Percentiles rank a stretch among this genome's conserved stretches.
These are phyloP conservation scores for Sclerotinia glacialis DNA, from an alignment of 2,329 filamentous ascomycete species.

Conservation along the genomic window DNA sequence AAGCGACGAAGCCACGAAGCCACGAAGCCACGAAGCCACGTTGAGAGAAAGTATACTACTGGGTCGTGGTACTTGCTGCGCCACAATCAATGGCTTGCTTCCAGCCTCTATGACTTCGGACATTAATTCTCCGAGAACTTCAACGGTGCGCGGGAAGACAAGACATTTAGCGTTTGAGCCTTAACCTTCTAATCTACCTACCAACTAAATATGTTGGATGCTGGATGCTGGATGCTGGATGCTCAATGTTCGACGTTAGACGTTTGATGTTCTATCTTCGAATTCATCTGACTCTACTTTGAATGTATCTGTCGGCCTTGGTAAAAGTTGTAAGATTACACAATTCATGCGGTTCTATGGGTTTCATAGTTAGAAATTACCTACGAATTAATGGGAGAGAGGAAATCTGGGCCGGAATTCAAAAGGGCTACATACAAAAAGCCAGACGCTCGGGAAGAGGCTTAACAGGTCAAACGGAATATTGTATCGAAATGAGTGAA, in stretches of 20 bases:
- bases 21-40: no score
- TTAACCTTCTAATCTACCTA: not conserved
- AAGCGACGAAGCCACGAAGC: no score
- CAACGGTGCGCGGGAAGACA: not conserved
- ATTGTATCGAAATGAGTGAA: no score
- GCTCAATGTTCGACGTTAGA: not conserved
- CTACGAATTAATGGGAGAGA: not conserved
- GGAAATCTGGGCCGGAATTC: not conserved
- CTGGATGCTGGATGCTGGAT: no score
- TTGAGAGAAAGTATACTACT: conserved; percentile 16
- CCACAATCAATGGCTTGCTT: conserved; percentile 17
- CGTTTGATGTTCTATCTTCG: no score
- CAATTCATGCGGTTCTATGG: not conserved
- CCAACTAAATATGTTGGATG: not conserved
- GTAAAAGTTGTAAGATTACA: not conserved
- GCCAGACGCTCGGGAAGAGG: not conserved
- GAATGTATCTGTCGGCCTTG: not conserved
- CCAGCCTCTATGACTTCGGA: conserved; percentile 15
- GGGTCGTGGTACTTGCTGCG: not conserved
- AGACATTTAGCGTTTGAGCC: not conserved
- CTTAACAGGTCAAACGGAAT: no score
- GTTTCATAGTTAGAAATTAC: not conserved
- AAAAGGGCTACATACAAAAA: not conserved
- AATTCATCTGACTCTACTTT: not conserved
- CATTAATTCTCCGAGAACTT: conserved; percentile 21